Evolutionary conservation across 129 eudicot genomes (phyloP).

Genomic region (Centella asiatica): DNA sequence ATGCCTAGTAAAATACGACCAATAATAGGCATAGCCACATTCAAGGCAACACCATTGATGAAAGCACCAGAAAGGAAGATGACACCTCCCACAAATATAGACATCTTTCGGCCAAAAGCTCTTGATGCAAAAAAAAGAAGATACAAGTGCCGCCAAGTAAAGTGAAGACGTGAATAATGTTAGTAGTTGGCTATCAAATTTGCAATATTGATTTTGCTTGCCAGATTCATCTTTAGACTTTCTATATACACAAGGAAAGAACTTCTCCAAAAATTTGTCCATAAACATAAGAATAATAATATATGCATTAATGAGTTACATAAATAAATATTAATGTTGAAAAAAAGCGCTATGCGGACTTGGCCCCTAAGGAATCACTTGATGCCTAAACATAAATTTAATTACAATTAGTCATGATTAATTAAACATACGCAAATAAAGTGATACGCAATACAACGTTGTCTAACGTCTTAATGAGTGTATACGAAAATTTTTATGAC

Average conservation of each 20-base stretch:
- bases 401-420: no score
- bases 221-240: conserved; percentile 2
- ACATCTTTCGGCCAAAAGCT: background rate
- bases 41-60: background rate
- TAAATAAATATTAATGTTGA: no score
- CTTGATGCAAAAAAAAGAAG: conserved; percentile 10
- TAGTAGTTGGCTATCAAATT: conserved; percentile 11
- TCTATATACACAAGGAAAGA: conserved; percentile 1
- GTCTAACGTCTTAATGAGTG: no score
- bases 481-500: no score
- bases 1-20: conserved; percentile 4
- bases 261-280: background rate
- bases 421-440: no score
- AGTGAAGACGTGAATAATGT: conserved; percentile 10
- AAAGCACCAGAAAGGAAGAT: conserved; percentile 5
- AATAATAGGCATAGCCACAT: conserved; percentile 3
- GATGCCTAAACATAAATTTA: no score
- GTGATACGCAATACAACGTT: no score
- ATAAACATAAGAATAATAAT: no score
- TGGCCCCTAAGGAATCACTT: no score
- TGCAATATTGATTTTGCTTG: conserved; percentile 8
- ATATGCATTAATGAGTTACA: no score
- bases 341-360: no score
- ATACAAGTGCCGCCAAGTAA: conserved; percentile 7
- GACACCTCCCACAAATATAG: conserved; percentile 7